phyloP scores from a whole-genome alignment of 1,284 basidiomycete genomes.

The Cryptococcus sp. region DNA sequence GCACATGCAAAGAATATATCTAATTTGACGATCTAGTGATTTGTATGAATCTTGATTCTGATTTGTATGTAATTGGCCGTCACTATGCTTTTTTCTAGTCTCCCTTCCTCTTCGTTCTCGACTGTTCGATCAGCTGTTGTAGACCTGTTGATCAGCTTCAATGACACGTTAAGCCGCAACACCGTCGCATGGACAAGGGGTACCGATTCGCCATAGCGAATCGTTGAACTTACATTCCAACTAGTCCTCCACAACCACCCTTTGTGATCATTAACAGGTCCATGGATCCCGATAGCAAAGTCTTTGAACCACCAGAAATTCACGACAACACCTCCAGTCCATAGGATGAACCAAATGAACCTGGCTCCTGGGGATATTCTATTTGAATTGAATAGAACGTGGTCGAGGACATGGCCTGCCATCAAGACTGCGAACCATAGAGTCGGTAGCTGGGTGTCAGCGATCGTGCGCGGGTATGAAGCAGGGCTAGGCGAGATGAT shows the following conservation, averaged over 20 bases:
- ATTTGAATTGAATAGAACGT: slow-evolving; percentile 73
- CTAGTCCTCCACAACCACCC: slow-evolving; percentile 67
- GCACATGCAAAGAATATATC: too few relatives aligned
- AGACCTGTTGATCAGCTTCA: too few relatives aligned
- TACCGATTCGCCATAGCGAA: too few relatives aligned
- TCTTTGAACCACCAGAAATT: slow-evolving; percentile 94
- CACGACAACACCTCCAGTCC: slow-evolving; percentile 60
- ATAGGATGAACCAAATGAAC: slow-evolving; percentile 63
- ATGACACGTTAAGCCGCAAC: too few relatives aligned
- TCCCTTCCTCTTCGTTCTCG: too few relatives aligned
- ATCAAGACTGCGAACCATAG: slow-evolving; percentile 94
- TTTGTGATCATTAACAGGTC: slow-evolving; percentile 71
- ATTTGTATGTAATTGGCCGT: too few relatives aligned
- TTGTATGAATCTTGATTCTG: too few relatives aligned
- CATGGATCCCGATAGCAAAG: slow-evolving; percentile 82
- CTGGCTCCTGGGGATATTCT: slow-evolving; percentile 63
- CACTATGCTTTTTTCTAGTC: too few relatives aligned
- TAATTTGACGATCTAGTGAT: too few relatives aligned
- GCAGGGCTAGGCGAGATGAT: not conserved
- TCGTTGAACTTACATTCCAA: slow-evolving; percentile 38
- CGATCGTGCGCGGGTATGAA: not conserved
- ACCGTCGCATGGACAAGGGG: too few relatives aligned
- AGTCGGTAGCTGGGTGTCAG: slow-evolving; percentile 67
- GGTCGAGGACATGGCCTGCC: slow-evolving; percentile 84
- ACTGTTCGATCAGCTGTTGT: too few relatives aligned